phyloP scores from a whole-genome alignment of 306 rosid genomes.

The Fragaria iinumae region DNA sequence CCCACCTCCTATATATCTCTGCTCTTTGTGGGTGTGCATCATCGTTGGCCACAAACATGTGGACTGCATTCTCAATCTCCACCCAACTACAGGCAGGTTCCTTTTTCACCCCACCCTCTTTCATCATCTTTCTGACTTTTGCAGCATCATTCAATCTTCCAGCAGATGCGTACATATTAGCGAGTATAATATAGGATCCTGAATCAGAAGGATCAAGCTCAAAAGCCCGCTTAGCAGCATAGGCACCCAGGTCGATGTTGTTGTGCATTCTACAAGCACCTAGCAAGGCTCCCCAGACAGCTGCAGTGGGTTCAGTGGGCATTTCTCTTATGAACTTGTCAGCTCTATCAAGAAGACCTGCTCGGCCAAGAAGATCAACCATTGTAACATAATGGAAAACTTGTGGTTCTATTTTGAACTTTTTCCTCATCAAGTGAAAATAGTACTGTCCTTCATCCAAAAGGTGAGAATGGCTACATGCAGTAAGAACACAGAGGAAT shows the following conservation, averaged over 20 bases:
- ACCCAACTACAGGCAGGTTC: constrained; percentile 49
- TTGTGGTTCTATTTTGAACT: constrained; percentile 26
- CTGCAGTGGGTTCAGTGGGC: constrained; percentile 28
- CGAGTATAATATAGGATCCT: constrained; percentile 31
- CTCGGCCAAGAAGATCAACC: constrained; percentile 41
- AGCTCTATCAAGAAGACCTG: constrained; percentile 31
- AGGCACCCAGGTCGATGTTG: constrained; percentile 29
- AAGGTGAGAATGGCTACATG: constrained; percentile 35
- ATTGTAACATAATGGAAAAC: constrained; percentile 33
- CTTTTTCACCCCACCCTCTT: constrained; percentile 37
- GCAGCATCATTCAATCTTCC: constrained; percentile 33
- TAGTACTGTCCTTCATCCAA: constrained; percentile 28
- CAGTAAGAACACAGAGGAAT: constrained; percentile 33
- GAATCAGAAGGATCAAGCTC: constrained; percentile 42
- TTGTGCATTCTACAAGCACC: constrained; percentile 44
- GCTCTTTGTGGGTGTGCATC: constrained; percentile 25
- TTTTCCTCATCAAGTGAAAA: constrained; percentile 36
- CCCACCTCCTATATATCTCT: constrained; percentile 31
- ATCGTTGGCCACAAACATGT: constrained; percentile 35
- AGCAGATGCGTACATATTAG: constrained; percentile 33
- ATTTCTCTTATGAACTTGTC: constrained; percentile 25
- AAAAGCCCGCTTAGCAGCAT: constrained; percentile 37
- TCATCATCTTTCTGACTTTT: constrained; percentile 36
- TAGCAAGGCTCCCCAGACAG: constrained; percentile 35
- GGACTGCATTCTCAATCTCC: constrained; percentile 36